Evolutionary conservation across 2,329 filamentous ascomycete genomes (phyloP), one percentile per base, ranked within the genome.

Genomic region (Hortaea sp.): DNA sequence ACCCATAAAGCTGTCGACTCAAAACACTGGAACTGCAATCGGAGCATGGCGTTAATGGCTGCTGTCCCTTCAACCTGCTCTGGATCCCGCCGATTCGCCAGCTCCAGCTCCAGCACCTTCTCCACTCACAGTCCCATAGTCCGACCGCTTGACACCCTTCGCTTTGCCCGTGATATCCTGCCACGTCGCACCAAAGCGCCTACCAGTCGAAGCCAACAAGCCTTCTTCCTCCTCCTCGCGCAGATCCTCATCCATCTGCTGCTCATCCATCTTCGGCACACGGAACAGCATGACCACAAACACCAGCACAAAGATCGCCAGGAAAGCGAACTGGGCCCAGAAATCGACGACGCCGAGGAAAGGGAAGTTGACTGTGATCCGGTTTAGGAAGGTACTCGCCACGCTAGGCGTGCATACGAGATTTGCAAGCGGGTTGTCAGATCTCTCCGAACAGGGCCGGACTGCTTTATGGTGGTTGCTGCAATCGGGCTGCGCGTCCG

Each of bases 161-260:
- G 69, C 66, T 20, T 76, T 65, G 1, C 84, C 84, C 1, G 84
- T 86, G 43, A 94, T 83, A 62, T 94, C 88, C 63, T 90, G 79
- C 88, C 88, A 95, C 1, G 85, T 88, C 5, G 87, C 87, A 39
- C 85, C 84, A 55, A 94, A 88, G 30, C 88, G 76, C 47, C 88
- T 72, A 5, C 88, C 81, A 0, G 88, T 94, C 57, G 80, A 88
- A 0, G 88, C 87, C 41, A 98, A 70, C 42, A 98, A 71, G 7
- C 89, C 87, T 69, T 98, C 92, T 61, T 98, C 92, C 63, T 97
- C 92, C 12, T 90, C 88, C 29, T 83, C 85, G 64, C 94, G 87
- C 11, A 89, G 82, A 61, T 95, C 89, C 51, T 90, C 85, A 53
- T 97, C 92, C 6, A 94, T 65, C 58, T 89, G 81, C 40, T 78